Evolutionary conservation across 257 asterid genomes (phyloP).

Genomic region (Solanum chilense): DNA sequence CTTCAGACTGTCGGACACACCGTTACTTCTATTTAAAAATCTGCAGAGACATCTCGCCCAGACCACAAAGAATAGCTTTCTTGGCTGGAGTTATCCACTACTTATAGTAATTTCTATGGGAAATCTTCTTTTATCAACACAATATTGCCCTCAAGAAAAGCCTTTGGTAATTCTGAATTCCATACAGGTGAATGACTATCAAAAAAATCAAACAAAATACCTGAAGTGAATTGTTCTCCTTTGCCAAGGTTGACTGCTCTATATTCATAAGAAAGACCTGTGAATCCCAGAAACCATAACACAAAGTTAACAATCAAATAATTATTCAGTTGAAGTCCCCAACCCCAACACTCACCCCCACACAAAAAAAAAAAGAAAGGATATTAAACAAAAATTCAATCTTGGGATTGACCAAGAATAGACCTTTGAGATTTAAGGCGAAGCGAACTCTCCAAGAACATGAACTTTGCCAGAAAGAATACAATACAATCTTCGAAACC

Average conservation of each 20-base stretch:
- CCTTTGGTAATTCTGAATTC: neutral
- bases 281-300: neutral
- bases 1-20: neutral
- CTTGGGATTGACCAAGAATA: neutral
- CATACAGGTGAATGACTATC: neutral
- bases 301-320: neutral
- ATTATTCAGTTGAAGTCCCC: neutral
- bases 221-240: conserved; percentile 63
- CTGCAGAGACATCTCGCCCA: neutral
- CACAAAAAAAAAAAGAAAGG: neutral
- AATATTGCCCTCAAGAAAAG: neutral
- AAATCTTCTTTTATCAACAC: neutral
- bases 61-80: neutral
- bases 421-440: conserved; percentile 74
- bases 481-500: conserved; percentile 39
- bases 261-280: conserved; percentile 66
- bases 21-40: neutral
- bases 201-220: conserved; percentile 7
- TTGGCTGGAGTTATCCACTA: neutral
- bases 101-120: neutral
- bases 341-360: neutral
- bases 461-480: conserved; percentile 84
- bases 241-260: conserved; percentile 54
- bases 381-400: neutral
- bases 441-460: conserved; percentile 84